Evolutionary conservation across 2,329 filamentous ascomycete species (phyloP).

Genomic region (Cladosporium sp.): DNA sequence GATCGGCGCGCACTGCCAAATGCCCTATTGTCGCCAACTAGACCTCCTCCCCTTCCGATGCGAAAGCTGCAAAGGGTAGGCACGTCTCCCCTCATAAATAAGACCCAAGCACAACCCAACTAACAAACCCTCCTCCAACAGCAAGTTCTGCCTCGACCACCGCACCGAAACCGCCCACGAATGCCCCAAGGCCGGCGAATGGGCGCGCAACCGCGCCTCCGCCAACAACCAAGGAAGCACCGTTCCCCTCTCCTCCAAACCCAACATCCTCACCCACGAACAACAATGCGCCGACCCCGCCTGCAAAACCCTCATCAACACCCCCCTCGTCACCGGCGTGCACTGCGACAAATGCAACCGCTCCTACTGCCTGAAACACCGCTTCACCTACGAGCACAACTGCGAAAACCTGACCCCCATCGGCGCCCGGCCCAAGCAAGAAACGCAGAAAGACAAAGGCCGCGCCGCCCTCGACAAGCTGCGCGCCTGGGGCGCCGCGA

Average conservation of each 20-base stretch:
- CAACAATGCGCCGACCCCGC: constrained; percentile 63
- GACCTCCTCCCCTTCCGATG: constrained; percentile 96
- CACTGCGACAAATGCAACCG: constrained; percentile 69
- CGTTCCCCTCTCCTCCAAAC: constrained; percentile 40
- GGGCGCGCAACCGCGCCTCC: constrained; percentile 49
- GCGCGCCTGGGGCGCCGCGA: constrained; percentile 73
- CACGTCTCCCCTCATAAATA: not conserved
- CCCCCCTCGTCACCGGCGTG: constrained; percentile 62
- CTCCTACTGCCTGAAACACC: constrained; percentile 74
- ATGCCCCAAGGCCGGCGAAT: constrained; percentile 58
- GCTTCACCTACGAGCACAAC: constrained; percentile 75
- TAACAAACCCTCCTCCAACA: constrained; percentile 14
- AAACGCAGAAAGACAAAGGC: constrained; percentile 59
- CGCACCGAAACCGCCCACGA: constrained; percentile 79
- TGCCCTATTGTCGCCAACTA: constrained; percentile 85
- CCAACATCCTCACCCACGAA: constrained; percentile 56
- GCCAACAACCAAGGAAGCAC: constrained; percentile 26
- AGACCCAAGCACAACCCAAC: not conserved
- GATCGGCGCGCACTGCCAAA: constrained; percentile 87
- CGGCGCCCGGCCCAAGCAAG: constrained; percentile 45
- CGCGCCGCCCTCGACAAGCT: constrained; percentile 72
- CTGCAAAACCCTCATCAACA: constrained; percentile 71
- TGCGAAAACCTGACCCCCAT: constrained; percentile 69
- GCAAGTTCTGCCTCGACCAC: constrained; percentile 82
- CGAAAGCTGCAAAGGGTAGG: constrained; percentile 69